Base-by-base conservation (phyloP, 2,329 filamentous ascomycete genomes). In the Didymella pomorum region DNA sequence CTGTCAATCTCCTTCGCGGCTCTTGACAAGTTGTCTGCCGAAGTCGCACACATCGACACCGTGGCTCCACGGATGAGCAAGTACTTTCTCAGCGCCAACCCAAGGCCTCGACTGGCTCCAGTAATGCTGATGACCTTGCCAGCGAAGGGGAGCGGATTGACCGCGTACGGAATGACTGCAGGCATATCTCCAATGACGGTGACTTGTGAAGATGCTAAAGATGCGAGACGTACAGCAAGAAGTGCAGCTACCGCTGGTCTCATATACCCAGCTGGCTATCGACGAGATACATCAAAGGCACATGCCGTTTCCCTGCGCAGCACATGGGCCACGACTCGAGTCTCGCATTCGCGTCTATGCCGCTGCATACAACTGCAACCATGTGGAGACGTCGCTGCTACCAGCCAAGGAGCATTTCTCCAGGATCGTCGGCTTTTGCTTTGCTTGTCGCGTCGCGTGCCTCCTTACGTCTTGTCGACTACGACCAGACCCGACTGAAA, bases 61-160 rank as follows among this genome's bases (percentile, higher is more conserved):
- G 52, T 60, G 12, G 60, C 60, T 6, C 58, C 58, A 2, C 58
- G 42, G 4, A 56, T 52, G 3, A 65, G 50, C 25, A 63, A 43
- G 35, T 60, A 62, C 37, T 60, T 63, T 39, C 50, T 51, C 3
- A 63, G 41, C 0, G 62, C 57, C 12, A 63, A 50, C 4, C 61
- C 63, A 6, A 56, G 41, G 21, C 56, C 58, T 45, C 59, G 50
- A 50, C 56, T 66, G 16, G 59, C 59, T 14, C 63, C 56, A 18
- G 63, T 62, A 21, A 64, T 26, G n/a, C 56, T 43, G 33, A 60
- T 62, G 16, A 65, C 60, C 39, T 63, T 60, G 26, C 57, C 55
- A 16, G 53, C 47, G 26, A 65, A 61, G 16, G 56, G 59, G 12
- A 31, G 52, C 25, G 46, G 42, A 41, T 64, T 58, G 25, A 58